Evolutionary conservation across 2,329 filamentous ascomycete species (phyloP).

Genomic region (Penicillium sclerotigenum): DNA sequence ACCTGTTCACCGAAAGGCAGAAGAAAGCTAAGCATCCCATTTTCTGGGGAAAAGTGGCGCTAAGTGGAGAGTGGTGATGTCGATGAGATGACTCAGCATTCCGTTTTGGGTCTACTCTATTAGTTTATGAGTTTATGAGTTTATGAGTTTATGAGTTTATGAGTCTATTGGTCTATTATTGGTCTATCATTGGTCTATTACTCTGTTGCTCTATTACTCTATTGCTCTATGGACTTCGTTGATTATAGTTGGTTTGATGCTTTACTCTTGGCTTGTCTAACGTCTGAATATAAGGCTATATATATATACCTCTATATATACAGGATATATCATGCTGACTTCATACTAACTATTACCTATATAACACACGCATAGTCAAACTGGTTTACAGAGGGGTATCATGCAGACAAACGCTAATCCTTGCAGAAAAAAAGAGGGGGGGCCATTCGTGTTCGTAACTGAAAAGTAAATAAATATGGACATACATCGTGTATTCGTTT

Average conservation of each 20-base stretch:
- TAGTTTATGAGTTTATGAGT: too few species aligned
- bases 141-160: too few species aligned
- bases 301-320: background rate
- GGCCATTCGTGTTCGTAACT: background rate
- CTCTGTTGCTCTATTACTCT: background rate
- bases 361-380: background rate
- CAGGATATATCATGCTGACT: background rate
- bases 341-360: background rate
- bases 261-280: too few species aligned
- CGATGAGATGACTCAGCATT: background rate
- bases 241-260: too few species aligned
- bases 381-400: background rate
- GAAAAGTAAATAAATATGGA: constrained; percentile 5
- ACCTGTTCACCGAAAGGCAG: constrained; percentile 2
- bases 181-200: too few species aligned
- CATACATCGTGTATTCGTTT: constrained; percentile 25
- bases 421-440: background rate
- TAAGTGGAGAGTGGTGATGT: constrained; percentile 18
- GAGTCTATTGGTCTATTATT: background rate
- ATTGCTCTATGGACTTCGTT: too few species aligned
- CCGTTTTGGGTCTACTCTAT: background rate
- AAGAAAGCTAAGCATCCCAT: constrained; percentile 14
- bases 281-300: background rate
- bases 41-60: constrained; percentile 21
- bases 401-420: background rate